Conservation (phyloP, 2,329 filamentous ascomycete species). For the Colletotrichum cereale region DNA sequence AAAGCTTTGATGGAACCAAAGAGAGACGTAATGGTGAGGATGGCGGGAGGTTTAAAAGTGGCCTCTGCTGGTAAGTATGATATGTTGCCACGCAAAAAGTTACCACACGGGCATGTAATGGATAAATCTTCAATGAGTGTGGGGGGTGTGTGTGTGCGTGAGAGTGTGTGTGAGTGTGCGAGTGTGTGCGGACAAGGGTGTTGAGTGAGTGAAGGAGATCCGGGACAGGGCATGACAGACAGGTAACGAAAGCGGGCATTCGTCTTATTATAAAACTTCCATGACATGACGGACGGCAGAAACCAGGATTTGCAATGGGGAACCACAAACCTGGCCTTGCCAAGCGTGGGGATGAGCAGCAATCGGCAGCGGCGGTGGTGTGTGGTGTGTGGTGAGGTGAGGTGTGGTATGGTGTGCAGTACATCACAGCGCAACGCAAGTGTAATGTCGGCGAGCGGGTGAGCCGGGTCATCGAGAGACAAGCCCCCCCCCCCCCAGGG, state of each 20-base stretch:
- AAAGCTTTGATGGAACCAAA: background rate
- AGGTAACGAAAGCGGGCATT: slow-evolving; percentile 34
- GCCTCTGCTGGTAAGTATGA: background rate
- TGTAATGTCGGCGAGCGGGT: background rate
- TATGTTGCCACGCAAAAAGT: slow-evolving; percentile 25
- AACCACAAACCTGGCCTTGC: slow-evolving; percentile 25
- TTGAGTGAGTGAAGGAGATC: slow-evolving; percentile 19
- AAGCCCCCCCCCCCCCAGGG: background rate
- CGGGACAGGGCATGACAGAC: slow-evolving; percentile 19
- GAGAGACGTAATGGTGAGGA: slow-evolving; percentile 16
- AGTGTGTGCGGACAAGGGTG: slow-evolving; percentile 20
- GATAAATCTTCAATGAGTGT: slow-evolving; percentile 31
- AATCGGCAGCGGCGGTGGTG: slow-evolving; percentile 14
- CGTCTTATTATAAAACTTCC: slow-evolving; percentile 39
- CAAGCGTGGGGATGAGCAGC: slow-evolving; percentile 39
- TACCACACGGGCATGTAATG: slow-evolving; percentile 31
- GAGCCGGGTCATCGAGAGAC: background rate
- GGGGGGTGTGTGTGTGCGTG: background rate
- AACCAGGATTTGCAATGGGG: slow-evolving; percentile 32
- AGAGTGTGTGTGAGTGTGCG: background rate
- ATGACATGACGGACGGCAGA: slow-evolving; percentile 23
- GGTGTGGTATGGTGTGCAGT: background rate
- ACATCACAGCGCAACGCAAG: background rate
- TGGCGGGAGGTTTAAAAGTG: slow-evolving; percentile 10
- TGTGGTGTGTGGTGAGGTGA: too few species aligned